These are phyloP conservation scores for Kuraishia capsulata DNA, from an alignment of 805 yeast genomes.

Conservation along the genomic window DNA sequence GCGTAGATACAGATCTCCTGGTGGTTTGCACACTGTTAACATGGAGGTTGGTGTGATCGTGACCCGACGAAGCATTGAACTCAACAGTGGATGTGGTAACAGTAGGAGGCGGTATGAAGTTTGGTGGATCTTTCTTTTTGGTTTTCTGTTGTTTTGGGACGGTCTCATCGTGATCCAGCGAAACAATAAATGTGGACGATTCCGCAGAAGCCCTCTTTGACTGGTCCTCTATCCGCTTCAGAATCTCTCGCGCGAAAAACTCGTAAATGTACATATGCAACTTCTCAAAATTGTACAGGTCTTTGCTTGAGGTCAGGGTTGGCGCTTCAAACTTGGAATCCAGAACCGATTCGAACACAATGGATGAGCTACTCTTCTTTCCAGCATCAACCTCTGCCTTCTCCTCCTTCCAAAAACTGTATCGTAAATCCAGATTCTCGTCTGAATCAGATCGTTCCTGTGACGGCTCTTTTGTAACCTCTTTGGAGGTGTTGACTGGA, in stretches of 20 bases:
- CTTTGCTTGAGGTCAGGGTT: neutral
- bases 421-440: too few relatives aligned
- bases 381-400: neutral
- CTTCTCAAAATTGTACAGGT: neutral
- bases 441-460: neutral
- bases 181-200: too few relatives aligned
- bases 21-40: too few relatives aligned
- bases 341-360: slow-evolving; percentile 2
- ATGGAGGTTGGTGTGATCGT: too few relatives aligned
- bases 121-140: too few relatives aligned
- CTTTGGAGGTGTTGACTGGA: neutral
- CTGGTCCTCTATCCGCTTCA: neutral
- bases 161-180: too few relatives aligned
- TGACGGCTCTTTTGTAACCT: neutral
- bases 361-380: slow-evolving; percentile 1
- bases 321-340: neutral
- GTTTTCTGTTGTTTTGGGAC: too few relatives aligned
- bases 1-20: too few relatives aligned
- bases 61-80: too few relatives aligned
- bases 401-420: neutral
- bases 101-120: too few relatives aligned
- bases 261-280: neutral
- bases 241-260: neutral
- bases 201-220: neutral
- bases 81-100: too few relatives aligned